Evolutionary conservation across 2,329 filamentous ascomycete species (phyloP).

Genomic region (Botryotinia convoluta): DNA sequence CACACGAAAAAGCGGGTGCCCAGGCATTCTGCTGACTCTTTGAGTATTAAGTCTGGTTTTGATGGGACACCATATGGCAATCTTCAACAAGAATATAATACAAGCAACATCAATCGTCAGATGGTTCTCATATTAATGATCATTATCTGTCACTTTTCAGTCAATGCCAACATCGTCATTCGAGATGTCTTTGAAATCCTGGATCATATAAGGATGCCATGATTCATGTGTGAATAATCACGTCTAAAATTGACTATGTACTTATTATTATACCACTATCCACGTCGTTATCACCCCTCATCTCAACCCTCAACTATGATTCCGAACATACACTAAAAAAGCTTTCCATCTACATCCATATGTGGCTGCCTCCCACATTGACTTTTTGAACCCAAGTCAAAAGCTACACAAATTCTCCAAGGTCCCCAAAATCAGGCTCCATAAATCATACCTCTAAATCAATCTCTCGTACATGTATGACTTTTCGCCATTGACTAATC

Average conservation of each 20-base stretch:
- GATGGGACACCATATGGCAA: not conserved
- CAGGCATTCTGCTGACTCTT: too few species aligned
- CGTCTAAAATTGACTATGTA: too few species aligned
- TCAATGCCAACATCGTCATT: not conserved
- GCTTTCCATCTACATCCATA: not conserved
- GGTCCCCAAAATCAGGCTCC: not conserved
- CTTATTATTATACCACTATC: not conserved
- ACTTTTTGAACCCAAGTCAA: not conserved
- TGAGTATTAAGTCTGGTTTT: not conserved
- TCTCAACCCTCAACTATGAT: not conserved
- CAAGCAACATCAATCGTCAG: not conserved
- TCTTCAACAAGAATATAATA: not conserved
- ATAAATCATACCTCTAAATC: not conserved
- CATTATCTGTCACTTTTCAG: not conserved
- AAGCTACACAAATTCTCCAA: not conserved
- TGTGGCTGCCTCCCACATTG: not conserved
- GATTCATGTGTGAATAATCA: not conserved
- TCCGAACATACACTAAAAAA: not conserved
- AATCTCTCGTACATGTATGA: too few species aligned
- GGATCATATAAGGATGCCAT: not conserved
- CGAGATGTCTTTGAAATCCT: not conserved
- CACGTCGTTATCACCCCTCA: not conserved
- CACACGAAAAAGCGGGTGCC: too few species aligned
- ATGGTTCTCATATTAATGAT: not conserved
- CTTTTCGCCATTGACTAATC: not conserved